Conservation (phyloP, 192 early-diverging fungal genomes). For the Pilaira anomala region DNA sequence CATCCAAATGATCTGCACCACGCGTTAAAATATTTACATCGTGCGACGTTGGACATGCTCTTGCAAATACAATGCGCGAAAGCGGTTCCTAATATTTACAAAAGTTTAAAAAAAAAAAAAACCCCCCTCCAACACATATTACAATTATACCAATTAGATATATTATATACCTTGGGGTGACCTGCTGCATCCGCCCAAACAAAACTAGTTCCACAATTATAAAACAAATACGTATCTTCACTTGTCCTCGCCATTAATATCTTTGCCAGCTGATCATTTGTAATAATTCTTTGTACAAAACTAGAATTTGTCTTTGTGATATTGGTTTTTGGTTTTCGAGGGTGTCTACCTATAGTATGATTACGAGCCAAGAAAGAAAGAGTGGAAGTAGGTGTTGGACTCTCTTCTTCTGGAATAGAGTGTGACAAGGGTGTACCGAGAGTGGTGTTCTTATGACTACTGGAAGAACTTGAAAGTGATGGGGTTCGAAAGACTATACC, state of each 20-base stretch:
- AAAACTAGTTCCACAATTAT: slow-evolving; percentile 69
- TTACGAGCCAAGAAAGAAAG: slow-evolving; percentile 21
- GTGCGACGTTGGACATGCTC: slow-evolving; percentile 79
- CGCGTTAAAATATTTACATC: slow-evolving; percentile 80
- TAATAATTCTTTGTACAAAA: slow-evolving; percentile 67
- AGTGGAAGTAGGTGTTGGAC: slow-evolving; percentile 26
- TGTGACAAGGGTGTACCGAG: background rate
- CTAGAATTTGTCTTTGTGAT: slow-evolving; percentile 74
- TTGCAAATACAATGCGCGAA: slow-evolving; percentile 72
- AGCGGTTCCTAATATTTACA: slow-evolving; percentile 86
- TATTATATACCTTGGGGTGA: slow-evolving; percentile 54
- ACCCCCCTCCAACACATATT: no score
- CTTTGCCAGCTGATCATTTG: slow-evolving; percentile 67
- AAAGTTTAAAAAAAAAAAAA: background rate
- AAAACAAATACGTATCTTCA: slow-evolving; percentile 69
- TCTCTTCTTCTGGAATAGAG: slow-evolving; percentile 1
- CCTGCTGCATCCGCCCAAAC: slow-evolving; percentile 66
- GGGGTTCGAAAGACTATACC: slow-evolving; percentile 8
- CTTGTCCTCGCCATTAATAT: slow-evolving; percentile 52
- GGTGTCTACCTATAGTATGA: slow-evolving; percentile 15
- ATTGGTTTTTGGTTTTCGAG: slow-evolving; percentile 55
- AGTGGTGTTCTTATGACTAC: background rate
- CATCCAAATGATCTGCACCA: slow-evolving; percentile 73
- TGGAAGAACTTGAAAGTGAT: slow-evolving; percentile 12
- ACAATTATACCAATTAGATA: background rate